Base-by-base conservation (phyloP, 768 basidiomycete genomes). In the Pisolithus tinctorius region DNA sequence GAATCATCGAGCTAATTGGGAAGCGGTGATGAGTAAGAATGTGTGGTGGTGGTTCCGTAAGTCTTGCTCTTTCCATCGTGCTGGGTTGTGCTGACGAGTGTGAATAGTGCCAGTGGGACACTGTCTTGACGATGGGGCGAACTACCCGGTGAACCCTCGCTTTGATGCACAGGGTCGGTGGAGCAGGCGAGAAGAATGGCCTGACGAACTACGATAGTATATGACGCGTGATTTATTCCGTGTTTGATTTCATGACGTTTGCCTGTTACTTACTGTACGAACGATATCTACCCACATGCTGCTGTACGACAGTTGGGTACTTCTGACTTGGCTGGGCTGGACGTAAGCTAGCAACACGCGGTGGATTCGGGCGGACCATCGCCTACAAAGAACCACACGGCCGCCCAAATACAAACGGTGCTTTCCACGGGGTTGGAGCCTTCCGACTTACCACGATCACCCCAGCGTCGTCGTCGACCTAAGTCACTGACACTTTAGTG, bases 1-100 rank as follows among this genome's bases (percentile, higher is more conserved):
- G 26, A 79, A 74, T 55, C 53, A 58, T 42, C 65, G 73, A 45
- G 71, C 68, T 40, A 85, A 84, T 56, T 96, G 93, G 93, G 76
- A 78, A 57, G 78, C 81, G 45, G 84, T 86, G 41, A 95, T 97
- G 91, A 93, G 93, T 8, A 67, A 58, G 31, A 78, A 71, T 51
- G 65, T 67, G 50, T 74, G 76, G 64, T 80, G 83, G 37, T 96
- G 93, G 93, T 74, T 93, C 55, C 69, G 93, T 94, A 66, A 78
- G 85, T 82, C 23, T 39, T 23, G 6, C 11, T 30, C 4, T 36
- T 40, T 20, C 17, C 27, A 40, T 42, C 43, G 34, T 55, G 29
- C 53, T 38, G 29, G 23, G 38, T 47, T 55, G 10, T 43, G 43
- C 16, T 49, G n/a, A 56, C 41, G 45, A 48, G 13, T 36, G 31